Evolutionary conservation across 202 grass and related monocot species (phyloP).

Genomic region (Schoenoplectus triqueter): DNA sequence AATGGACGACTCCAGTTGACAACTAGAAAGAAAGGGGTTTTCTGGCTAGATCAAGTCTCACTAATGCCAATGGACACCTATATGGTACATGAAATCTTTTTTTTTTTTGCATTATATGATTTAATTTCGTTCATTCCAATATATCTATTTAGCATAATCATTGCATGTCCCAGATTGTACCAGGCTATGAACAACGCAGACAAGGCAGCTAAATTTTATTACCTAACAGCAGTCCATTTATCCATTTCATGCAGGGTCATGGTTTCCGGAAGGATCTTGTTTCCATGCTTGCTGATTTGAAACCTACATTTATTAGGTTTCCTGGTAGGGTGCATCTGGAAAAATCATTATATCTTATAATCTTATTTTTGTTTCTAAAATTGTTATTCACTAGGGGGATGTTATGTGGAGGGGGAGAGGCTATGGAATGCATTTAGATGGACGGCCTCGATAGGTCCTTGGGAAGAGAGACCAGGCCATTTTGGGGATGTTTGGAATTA

Average conservation of each 20-base stretch:
- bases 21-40: conserved; percentile 60
- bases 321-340: conserved; percentile 58
- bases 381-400: conserved; percentile 58
- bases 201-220: neutral
- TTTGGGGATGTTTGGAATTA: conserved; percentile 93
- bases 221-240: conserved; percentile 26
- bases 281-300: conserved; percentile 73
- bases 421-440: conserved; percentile 84
- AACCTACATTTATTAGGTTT: conserved; percentile 84
- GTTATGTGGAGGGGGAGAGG: conserved; percentile 83
- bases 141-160: neutral
- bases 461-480: conserved; percentile 90
- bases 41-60: conserved; percentile 93
- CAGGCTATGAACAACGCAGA: neutral
- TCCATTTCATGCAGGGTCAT: conserved; percentile 52
- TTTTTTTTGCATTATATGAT: neutral
- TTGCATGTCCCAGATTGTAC: neutral
- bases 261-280: conserved; percentile 89
- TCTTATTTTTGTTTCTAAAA: neutral
- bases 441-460: conserved; percentile 84
- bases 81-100: conserved; percentile 53
- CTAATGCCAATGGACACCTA: conserved; percentile 73
- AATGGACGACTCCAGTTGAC: conserved; percentile 77
- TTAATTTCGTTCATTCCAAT: conserved; percentile 30
- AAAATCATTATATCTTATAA: conserved; percentile 18